Evolutionary conservation across 2,329 filamentous ascomycete species (phyloP), one percentile per base, ranked within the genome.

Genomic region (Penicillium brasilianum): DNA sequence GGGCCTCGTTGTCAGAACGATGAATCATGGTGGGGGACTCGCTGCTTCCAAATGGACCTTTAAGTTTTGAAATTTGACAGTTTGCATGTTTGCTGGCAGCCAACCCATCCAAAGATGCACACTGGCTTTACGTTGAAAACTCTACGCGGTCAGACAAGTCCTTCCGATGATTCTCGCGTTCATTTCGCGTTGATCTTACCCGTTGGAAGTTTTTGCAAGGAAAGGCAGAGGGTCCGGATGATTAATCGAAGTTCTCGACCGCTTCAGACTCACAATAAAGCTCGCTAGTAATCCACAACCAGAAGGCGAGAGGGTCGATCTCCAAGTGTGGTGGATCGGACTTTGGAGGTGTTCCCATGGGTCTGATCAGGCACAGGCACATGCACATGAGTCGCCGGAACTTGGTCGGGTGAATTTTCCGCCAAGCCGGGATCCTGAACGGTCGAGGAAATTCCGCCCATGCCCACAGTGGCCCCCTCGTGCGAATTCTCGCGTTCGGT

Each of bases 241-340:
- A 66, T 65, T 60, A 51, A 36, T 49, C 43, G 52, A 52, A 52
- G 41, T 63, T 66, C 52, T 65, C 57, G 62, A 60, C 55, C 62
- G 10, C 53, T 41, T 20, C 57, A 25, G 55, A 59, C 41, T 57
- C 43, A 36, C 41, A 50, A 34, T 10, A 32, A 43, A 37, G 22
- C 53, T 25, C 44, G 14, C 46, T 52, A 36, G 59, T 39, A 30
- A 25, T 34, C 53, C 30, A 20, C 25, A 54, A 60, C 25, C 14
- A 52, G 66, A 56, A 68, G 55, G 36, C 43, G 32, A 9, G 55
- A 34, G 36, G 49, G 61, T 30, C 49, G 58, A 66, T 69, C 66
- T 10, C 57, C 34, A 57, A 55, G 41, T 14, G 30, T 28, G 9
- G 59, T 63, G 60, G 63, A 57, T 44, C 25, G n/a, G 22, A n/a